Conservation (phyloP, 306 rosid genomes). For the Nissolia schottii region DNA sequence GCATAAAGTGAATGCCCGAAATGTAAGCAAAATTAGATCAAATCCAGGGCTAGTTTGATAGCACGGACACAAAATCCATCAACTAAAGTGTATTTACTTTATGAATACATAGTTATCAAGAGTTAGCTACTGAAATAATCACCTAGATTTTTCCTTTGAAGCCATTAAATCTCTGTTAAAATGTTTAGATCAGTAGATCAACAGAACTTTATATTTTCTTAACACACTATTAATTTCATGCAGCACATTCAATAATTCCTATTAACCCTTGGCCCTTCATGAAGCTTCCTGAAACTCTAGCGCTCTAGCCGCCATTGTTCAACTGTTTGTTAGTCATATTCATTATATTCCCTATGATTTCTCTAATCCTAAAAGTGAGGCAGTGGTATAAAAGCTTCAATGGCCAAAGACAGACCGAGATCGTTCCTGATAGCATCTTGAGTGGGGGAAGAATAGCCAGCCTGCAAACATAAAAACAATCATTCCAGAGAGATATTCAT, state of each 20-base stretch:
- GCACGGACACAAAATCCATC: too few relatives aligned
- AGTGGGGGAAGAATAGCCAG: conserved; percentile 88
- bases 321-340: too few relatives aligned
- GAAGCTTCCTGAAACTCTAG: too few relatives aligned
- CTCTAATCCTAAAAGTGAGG: neutral
- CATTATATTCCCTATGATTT: too few relatives aligned
- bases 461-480: conserved; percentile 45
- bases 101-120: neutral
- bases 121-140: neutral
- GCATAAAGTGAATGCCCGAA: conserved; percentile 5
- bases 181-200: too few relatives aligned
- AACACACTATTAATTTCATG: too few relatives aligned
- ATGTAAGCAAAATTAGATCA: conserved; percentile 3
- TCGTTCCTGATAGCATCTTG: conserved; percentile 66
- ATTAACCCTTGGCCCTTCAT: too few relatives aligned
- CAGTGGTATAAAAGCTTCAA: neutral
- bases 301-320: too few relatives aligned
- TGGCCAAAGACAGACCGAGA: conserved; percentile 56
- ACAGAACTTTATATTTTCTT: too few relatives aligned
- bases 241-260: too few relatives aligned
- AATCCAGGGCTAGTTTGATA: too few relatives aligned
- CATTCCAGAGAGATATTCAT: neutral
- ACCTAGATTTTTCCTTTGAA: neutral
- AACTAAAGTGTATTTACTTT: neutral
- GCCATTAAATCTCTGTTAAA: neutral